Evolutionary conservation across 768 basidiomycete genomes (phyloP).

Genomic region (Leccinum longicurvipes): DNA sequence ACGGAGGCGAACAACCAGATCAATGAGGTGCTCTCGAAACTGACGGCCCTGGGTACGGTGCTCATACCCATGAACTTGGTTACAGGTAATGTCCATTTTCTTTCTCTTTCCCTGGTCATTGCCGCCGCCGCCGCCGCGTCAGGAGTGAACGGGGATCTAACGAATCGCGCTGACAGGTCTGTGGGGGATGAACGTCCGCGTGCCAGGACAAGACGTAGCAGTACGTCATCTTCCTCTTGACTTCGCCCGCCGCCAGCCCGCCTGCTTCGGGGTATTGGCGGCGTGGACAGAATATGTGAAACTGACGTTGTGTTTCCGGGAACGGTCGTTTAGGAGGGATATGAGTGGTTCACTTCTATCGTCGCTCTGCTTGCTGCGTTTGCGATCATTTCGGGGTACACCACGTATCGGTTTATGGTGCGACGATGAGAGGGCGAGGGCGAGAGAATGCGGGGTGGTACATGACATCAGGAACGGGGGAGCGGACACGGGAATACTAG

Average conservation of each 20-base stretch:
- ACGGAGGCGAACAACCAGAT: conserved; percentile 99
- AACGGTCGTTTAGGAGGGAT: conserved; percentile 36
- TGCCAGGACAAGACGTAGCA: conserved; percentile 73
- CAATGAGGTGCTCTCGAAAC: conserved; percentile 95
- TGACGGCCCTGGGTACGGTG: conserved; percentile 96
- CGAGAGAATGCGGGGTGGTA: neutral
- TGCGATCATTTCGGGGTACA: conserved; percentile 77
- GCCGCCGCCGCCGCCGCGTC: neutral
- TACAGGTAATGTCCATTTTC: conserved; percentile 55
- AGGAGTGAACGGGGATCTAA: neutral
- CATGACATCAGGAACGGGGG: neutral
- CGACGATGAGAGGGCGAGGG: conserved; percentile 24
- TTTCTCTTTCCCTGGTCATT: neutral
- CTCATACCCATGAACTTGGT: conserved; percentile 97
- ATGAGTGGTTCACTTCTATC: conserved; percentile 86
- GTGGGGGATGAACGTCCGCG: conserved; percentile 99
- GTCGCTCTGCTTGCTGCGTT: conserved; percentile 77
- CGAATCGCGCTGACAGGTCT: conserved; percentile 46
- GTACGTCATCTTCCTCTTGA: conserved; percentile 27
- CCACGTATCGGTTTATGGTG: conserved; percentile 76
- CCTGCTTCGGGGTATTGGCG: neutral
- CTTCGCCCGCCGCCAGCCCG: neutral
- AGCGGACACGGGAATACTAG: neutral
- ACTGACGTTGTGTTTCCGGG: neutral
- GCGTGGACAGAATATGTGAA: neutral